These are phyloP conservation scores for Coniella lustricola DNA, from an alignment of 2,329 filamentous ascomycete species.

Conservation along the genomic window DNA sequence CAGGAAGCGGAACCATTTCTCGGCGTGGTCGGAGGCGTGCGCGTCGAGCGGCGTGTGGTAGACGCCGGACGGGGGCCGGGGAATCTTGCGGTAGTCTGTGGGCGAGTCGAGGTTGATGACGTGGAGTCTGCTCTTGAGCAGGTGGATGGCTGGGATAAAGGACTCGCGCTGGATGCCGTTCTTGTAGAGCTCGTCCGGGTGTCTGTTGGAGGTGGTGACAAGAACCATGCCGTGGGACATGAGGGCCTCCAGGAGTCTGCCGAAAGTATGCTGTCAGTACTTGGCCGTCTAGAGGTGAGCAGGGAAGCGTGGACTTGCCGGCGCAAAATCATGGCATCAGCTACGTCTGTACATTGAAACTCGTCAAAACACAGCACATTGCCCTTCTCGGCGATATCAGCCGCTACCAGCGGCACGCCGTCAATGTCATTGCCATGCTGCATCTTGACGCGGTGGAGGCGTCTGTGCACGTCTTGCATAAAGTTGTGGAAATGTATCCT, in stretches of 20 bases:
- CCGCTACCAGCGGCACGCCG: slow-evolving; percentile 83
- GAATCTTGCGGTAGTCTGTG: slow-evolving; percentile 96
- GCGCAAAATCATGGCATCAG: slow-evolving; percentile 95
- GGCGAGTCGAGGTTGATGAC: slow-evolving; percentile 93
- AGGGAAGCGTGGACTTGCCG: slow-evolving; percentile 36
- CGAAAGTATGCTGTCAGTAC: neutral
- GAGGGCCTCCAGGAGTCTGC: slow-evolving; percentile 71
- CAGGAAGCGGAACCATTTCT: slow-evolving; percentile 93
- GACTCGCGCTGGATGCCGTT: slow-evolving; percentile 95
- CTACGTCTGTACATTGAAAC: slow-evolving; percentile 97
- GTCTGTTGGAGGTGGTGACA: slow-evolving; percentile 93
- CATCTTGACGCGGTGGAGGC: slow-evolving; percentile 86
- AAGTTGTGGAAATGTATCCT: slow-evolving; percentile 99
- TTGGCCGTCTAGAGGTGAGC: too few species aligned
- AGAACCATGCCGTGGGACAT: slow-evolving; percentile 97
- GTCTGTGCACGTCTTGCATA: slow-evolving; percentile 95
- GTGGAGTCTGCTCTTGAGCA: slow-evolving; percentile 75
- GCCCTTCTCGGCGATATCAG: slow-evolving; percentile 80
- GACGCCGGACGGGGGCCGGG: slow-evolving; percentile 83
- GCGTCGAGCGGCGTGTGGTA: slow-evolving; percentile 84
- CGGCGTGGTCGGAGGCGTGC: slow-evolving; percentile 70
- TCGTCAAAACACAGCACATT: slow-evolving; percentile 96
- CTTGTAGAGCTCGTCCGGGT: slow-evolving; percentile 93
- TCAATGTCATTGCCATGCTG: slow-evolving; percentile 83
- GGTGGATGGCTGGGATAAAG: slow-evolving; percentile 90